Evolutionary conservation across 1,139 yeast species (phyloP).

Genomic region (Zygosaccharomyces pseudobailii): DNA sequence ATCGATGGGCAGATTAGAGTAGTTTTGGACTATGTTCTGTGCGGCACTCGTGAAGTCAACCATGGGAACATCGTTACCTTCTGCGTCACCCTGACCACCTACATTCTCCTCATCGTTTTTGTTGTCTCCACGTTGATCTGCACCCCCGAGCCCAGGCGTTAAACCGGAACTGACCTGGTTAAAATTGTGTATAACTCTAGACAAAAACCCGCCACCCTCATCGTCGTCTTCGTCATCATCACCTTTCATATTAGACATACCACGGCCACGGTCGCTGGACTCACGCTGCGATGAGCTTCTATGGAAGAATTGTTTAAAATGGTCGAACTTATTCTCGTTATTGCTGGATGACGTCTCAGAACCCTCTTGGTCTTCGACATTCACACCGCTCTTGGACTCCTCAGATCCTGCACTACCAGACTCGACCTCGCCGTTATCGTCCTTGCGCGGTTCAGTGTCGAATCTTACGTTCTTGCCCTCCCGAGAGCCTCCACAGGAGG

Average conservation of each 20-base stretch:
- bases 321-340: slow-evolving; percentile 20
- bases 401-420: slow-evolving; percentile 17
- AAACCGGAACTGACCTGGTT: slow-evolving; percentile 31
- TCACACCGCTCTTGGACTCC: background rate
- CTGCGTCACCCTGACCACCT: slow-evolving; percentile 16
- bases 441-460: slow-evolving; percentile 2
- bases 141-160: slow-evolving; percentile 28
- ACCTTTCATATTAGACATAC: slow-evolving; percentile 16
- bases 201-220: slow-evolving; percentile 24
- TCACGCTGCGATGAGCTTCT: slow-evolving; percentile 14
- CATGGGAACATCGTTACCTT: slow-evolving; percentile 18
- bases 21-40: slow-evolving; percentile 30
- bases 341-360: slow-evolving; percentile 11
- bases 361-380: slow-evolving; percentile 6
- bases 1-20: slow-evolving; percentile 13
- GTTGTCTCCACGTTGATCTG: slow-evolving; percentile 10
- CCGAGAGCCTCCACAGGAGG: slow-evolving; percentile 3
- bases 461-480: slow-evolving; percentile 16
- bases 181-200: slow-evolving; percentile 26
- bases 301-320: slow-evolving; percentile 27
- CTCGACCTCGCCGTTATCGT: slow-evolving; percentile 4
- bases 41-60: slow-evolving; percentile 27
- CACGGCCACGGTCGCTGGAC: slow-evolving; percentile 15
- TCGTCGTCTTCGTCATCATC: slow-evolving; percentile 19
- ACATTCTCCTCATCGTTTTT: slow-evolving; percentile 17